Base-by-base conservation (phyloP, 1,139 yeast genomes). In the Pichia sp. region DNA sequence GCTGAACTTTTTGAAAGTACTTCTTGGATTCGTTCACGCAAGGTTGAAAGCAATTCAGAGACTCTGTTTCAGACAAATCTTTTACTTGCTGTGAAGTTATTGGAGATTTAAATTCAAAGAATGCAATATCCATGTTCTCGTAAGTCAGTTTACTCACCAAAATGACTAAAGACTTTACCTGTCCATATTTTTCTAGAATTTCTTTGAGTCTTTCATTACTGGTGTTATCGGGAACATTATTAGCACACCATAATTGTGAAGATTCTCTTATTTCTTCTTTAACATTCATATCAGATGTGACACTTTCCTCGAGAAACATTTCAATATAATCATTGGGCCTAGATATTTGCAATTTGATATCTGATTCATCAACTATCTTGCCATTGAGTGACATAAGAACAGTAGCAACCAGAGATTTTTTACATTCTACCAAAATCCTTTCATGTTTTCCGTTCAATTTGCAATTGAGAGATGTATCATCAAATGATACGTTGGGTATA, bases 311-410 rank as follows among this genome's bases (percentile, higher is more conserved):
- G 10, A 10, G 10, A 10, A 7, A 8, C 34, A 44, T 47, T 4
- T 46, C 53, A 26, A 82, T 71, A 54, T 81, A 85, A 49, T 79
- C 83, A n/a, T 66, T 64, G 1, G 94, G 92, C 54, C 95, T 69
- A 8, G 61, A 52, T 3, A 81, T 57, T 2, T 51, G 55, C 11
- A 80, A 55, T 8, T 53, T 52, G 10, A 67, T 60, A 10, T 67
- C 68, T 43, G 68, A 58, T 36, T 60, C 62, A 1, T 64, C 60
- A 41, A 75, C 47, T 38, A 62, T 50, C 37, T 64, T 58, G 0
- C 70, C 71, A 50, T 69, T 67, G 43, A 79, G 64, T 1, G 84
- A 69, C 36, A 72, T 62, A 1, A 77, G 68, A 1, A 79, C 62
- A 0, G 94, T 83, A 0, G 94, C 84, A 46, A 76, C 68, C n/a